Conservation (phyloP, 768 basidiomycete genomes). For the Tricholoma sp. region DNA sequence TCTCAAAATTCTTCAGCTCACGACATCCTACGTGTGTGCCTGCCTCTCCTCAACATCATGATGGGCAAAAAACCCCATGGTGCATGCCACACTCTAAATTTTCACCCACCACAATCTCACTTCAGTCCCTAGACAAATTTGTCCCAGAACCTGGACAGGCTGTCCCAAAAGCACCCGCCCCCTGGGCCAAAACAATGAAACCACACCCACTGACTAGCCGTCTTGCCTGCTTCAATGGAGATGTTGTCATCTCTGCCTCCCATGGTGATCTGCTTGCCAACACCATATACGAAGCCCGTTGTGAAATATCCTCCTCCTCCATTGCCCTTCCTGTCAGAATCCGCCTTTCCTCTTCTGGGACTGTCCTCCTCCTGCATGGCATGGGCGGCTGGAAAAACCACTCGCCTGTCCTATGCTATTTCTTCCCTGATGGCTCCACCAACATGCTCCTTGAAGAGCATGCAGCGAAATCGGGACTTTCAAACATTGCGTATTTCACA, state of each 20-base stretch:
- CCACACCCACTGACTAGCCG: constrained; percentile 26
- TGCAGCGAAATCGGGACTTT: constrained; percentile 18
- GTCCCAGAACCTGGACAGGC: background rate
- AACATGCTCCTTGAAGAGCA: background rate
- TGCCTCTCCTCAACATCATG: background rate
- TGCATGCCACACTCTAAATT: background rate
- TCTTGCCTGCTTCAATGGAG: constrained; percentile 29
- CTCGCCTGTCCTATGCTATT: constrained; percentile 23
- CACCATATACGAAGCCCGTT: constrained; percentile 30
- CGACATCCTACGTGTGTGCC: background rate
- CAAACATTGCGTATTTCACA: constrained; percentile 15
- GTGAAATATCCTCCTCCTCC: constrained; percentile 22
- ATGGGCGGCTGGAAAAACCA: constrained; percentile 31
- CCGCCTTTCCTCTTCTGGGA: constrained; percentile 16
- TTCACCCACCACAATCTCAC: no score
- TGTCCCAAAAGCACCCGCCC: background rate
- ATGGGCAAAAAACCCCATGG: background rate
- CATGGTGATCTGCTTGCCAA: constrained; percentile 19
- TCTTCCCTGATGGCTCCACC: constrained; percentile 17
- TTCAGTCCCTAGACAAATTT: background rate
- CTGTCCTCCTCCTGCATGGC: constrained; percentile 19
- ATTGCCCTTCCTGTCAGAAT: constrained; percentile 15
- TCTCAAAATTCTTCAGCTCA: background rate
- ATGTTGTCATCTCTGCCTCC: constrained; percentile 14
- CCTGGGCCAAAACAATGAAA: constrained; percentile 1